phyloP scores from a whole-genome alignment of 345 rosid genomes.

The Sonneratia caseolaris region DNA sequence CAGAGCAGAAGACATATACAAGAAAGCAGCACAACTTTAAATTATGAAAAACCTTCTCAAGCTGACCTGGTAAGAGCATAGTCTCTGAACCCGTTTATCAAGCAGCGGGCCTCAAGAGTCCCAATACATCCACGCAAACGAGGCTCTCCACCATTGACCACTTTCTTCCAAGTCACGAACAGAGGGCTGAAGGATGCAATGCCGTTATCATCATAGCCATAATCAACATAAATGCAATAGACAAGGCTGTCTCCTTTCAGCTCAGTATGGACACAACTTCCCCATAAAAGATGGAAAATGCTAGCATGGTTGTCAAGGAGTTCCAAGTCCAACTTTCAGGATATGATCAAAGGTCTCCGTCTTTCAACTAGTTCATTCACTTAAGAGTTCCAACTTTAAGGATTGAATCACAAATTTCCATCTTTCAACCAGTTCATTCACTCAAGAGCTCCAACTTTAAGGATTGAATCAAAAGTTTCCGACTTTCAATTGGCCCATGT shows the following conservation, averaged over 20 bases:
- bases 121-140: constrained; percentile 98
- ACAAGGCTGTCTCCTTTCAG: background rate
- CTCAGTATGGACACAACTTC: background rate
- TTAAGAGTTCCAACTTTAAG: too few species aligned
- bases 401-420: background rate
- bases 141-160: constrained; percentile 84
- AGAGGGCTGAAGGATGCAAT: constrained; percentile 54
- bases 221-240: background rate
- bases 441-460: background rate
- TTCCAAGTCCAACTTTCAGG: background rate
- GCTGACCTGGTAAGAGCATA: constrained; percentile 88
- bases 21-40: background rate
- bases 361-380: background rate
- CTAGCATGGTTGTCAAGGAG: background rate
- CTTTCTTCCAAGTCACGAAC: constrained; percentile 97
- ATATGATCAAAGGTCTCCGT: background rate
- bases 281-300: background rate
- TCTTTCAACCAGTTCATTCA: too few species aligned
- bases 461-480: background rate
- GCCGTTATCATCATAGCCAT: background rate
- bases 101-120: constrained; percentile 72
- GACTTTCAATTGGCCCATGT: too few species aligned
- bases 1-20: background rate
- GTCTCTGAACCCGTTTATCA: constrained; percentile 82
- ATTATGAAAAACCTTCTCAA: background rate